Base-by-base conservation (phyloP, 768 basidiomycete species). In the Leccinum fibrillosum region DNA sequence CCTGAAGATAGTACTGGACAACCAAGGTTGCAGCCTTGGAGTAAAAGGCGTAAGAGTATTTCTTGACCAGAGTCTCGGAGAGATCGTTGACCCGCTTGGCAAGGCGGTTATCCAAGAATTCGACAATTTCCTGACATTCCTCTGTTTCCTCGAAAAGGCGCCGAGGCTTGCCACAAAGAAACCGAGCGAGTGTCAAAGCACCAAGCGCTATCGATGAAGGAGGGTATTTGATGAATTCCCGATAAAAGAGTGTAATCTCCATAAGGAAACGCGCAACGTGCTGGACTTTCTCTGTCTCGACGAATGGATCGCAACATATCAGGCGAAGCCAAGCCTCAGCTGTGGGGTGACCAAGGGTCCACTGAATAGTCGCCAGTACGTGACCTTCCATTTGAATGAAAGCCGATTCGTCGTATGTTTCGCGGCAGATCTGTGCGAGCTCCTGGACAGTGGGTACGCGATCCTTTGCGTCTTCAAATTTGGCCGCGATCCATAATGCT, bases 361-460 rank as follows among this genome's bases (percentile, higher is more conserved):
- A 99, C 64, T 94, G 89, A 65, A 98, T 96, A 17, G 97, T 99
- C 19, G 89, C 86, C 42, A 99, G 83, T 53, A 99, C 92, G 69
- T 99, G 97, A 5, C 91, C 90, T 73, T 99, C 97, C 97, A 99
- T 98, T 76, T 99, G 97, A 60, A 98, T 88, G 75, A 99, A 99
- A 2, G 96, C 96, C 3, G 89, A 89, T 74, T 96, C 94, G 71
- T 98, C 95, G 73, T 98, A 98, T 2, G 94, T 93, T 69, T 95
- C 89, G 68, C 90, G 93, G 77, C 97, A 98, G 73, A 97, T 94
- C 69, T 94, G 89, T 47, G 88, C 88, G 54, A 99, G 88, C 62
- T 98, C 95, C 69, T 92, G 88, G 6, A 98, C 91, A 1, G 94
- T 92, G 11, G 97, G 97, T 13, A 98, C 94, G 62, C 95, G 93